Evolutionary conservation across 2,329 filamentous ascomycete genomes (phyloP).

Genomic region (Xylaria polymorpha): DNA sequence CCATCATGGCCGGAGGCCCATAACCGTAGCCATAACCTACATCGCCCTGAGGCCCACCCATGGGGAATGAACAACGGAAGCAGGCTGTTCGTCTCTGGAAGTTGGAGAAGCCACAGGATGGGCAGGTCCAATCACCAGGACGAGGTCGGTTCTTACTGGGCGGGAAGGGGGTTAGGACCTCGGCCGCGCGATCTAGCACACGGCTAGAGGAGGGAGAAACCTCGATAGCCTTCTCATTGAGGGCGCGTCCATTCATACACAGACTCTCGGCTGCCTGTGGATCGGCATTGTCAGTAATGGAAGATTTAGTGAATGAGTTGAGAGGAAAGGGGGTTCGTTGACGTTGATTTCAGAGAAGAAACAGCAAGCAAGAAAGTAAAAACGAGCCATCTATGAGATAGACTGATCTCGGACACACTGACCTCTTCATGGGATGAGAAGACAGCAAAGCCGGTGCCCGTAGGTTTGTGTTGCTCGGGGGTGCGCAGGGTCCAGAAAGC

Average conservation of each 20-base stretch:
- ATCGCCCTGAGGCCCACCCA: slow-evolving; percentile 74
- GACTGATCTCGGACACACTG: slow-evolving; percentile 53
- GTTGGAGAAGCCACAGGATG: slow-evolving; percentile 98
- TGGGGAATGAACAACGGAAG: slow-evolving; percentile 98
- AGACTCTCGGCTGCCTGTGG: slow-evolving; percentile 91
- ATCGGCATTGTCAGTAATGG: slow-evolving; percentile 28
- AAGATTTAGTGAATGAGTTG: background rate
- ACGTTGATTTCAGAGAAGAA: background rate
- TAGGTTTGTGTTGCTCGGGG: slow-evolving; percentile 99
- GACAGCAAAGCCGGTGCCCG: slow-evolving; percentile 95
- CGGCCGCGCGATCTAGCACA: slow-evolving; percentile 92
- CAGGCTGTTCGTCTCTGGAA: slow-evolving; percentile 98
- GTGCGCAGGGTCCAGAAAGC: slow-evolving; percentile 99
- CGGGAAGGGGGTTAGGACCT: slow-evolving; percentile 96
- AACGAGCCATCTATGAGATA: background rate
- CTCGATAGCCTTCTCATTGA: slow-evolving; percentile 99
- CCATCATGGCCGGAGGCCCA: slow-evolving; percentile 82
- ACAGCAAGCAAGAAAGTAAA: background rate
- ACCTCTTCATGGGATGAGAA: slow-evolving; percentile 99
- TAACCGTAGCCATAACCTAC: slow-evolving; percentile 67
- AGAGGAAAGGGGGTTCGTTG: background rate
- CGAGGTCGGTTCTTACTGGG: slow-evolving; percentile 98
- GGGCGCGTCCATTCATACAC: slow-evolving; percentile 97
- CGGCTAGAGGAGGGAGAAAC: slow-evolving; percentile 97
- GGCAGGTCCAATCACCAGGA: slow-evolving; percentile 98